phyloP scores from a whole-genome alignment of 345 rosid genomes.

The Arabidopsis arenosa region DNA sequence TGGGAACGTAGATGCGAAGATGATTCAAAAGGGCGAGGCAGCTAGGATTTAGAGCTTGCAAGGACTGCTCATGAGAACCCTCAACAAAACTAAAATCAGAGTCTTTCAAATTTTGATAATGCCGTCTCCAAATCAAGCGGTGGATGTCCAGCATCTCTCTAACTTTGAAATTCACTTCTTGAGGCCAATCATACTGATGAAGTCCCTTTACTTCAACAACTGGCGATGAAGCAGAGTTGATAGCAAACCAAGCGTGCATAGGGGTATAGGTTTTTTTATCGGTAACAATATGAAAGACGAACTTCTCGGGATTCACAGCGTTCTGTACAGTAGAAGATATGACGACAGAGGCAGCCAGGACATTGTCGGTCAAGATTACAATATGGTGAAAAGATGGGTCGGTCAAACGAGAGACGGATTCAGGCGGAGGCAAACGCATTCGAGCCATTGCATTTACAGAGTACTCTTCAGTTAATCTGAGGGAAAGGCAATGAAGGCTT shows the following conservation, averaged over 20 bases:
- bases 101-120: slow-evolving; percentile 61
- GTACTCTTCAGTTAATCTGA: slow-evolving; percentile 86
- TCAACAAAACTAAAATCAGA: slow-evolving; percentile 52
- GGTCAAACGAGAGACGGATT: slow-evolving; percentile 66
- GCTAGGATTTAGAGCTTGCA: slow-evolving; percentile 68
- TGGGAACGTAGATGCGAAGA: slow-evolving; percentile 80
- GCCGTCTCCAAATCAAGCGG: slow-evolving; percentile 66
- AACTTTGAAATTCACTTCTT: slow-evolving; percentile 68
- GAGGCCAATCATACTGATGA: slow-evolving; percentile 92
- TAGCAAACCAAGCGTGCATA: slow-evolving; percentile 97
- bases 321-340: slow-evolving; percentile 71
- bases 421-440: slow-evolving; percentile 78
- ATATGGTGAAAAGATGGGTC: slow-evolving; percentile 76
- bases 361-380: slow-evolving; percentile 83
- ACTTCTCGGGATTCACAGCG: slow-evolving; percentile 65
- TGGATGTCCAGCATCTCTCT: slow-evolving; percentile 78
- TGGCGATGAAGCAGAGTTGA: slow-evolving; percentile 63
- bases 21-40: slow-evolving; percentile 79
- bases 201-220: slow-evolving; percentile 93
- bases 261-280: slow-evolving; percentile 92
- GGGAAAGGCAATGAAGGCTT: slow-evolving; percentile 84
- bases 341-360: slow-evolving; percentile 91
- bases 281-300: slow-evolving; percentile 88
- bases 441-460: slow-evolving; percentile 83
- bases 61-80: slow-evolving; percentile 48